Evolutionary conservation across 1,139 yeast genomes (phyloP), one percentile per base, ranked within the genome.

Genomic region (Blastobotrys arbuscula): DNA sequence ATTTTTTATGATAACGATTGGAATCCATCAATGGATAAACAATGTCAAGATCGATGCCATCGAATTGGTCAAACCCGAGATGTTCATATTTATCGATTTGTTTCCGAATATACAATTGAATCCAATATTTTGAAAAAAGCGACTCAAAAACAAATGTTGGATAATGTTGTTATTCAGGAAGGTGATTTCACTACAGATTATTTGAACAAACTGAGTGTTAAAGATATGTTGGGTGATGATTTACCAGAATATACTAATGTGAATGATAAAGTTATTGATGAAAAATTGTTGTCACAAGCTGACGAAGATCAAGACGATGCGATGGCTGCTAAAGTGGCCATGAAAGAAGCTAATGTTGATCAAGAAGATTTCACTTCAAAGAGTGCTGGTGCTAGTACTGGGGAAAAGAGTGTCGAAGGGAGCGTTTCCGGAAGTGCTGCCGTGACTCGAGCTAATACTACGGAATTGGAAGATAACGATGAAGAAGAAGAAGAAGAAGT

Each of bases 1-100:
- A 89, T 94, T n/a, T 94, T 94, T 67, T 94, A 94, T 65, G 99
- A 94, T 67, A 89, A 97, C 2, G 99, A 94, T 69, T 94, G 99
- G 99, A 94, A 94, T 64, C 99, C 99, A 2, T 96, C 97, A 1
- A 94, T 94, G 97, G 99, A 94, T 67, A 88, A 89, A 63, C 99
- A 94, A 67, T 94, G 98, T 71, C 98, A 94, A 67, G 99, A 94
- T 69, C 82, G 99, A 66, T 92, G 98, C 70, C 99, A 94, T 67
- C 84, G 99, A 73, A 94, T 94, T 64, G 99, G 99, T 3, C 99
- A 94, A 65, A 88, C 95, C 20, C 77, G 98, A 59, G 98, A 94
- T 64, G 99, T 94, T 35, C 98, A 94, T 64, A 92, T 94, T 49
- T 94, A 94, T 70, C 75, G 99, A 53, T 85, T 94, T 69, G 97